Evolutionary conservation across 306 rosid genomes (phyloP).

Genomic region (Corylus americana): DNA sequence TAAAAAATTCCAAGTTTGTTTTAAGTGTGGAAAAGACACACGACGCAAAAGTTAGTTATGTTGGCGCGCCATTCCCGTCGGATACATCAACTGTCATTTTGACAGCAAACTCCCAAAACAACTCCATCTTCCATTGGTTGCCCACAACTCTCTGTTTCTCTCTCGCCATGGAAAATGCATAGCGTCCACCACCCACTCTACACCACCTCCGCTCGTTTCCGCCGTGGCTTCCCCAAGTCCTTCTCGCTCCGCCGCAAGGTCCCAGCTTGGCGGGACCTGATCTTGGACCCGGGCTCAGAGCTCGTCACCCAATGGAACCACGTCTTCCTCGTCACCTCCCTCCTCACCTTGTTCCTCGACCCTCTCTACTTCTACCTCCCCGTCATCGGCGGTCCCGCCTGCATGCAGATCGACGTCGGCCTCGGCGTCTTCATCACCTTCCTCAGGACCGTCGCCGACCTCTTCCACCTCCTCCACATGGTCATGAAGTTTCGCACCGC

Average conservation of each 20-base stretch:
- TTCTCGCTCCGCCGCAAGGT: slow-evolving; percentile 50
- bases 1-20: too few relatives aligned
- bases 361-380: slow-evolving; percentile 84
- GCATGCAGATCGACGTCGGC: slow-evolving; percentile 49
- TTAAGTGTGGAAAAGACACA: too few relatives aligned
- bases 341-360: slow-evolving; percentile 73
- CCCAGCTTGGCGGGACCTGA: slow-evolving; percentile 71
- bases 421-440: slow-evolving; percentile 65
- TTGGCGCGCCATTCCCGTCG: slow-evolving; percentile 26
- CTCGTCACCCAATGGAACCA: slow-evolving; percentile 62
- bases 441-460: slow-evolving; percentile 62
- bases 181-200: slow-evolving; percentile 21
- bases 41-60: neutral
- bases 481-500: slow-evolving; percentile 75
- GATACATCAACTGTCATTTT: neutral
- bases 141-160: slow-evolving; percentile 10
- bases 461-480: slow-evolving; percentile 66
- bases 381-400: slow-evolving; percentile 50
- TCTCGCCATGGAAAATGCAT: slow-evolving; percentile 28
- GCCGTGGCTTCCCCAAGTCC: slow-evolving; percentile 34
- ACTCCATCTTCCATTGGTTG: neutral
- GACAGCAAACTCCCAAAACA: neutral
- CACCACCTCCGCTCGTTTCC: slow-evolving; percentile 38
- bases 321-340: slow-evolving; percentile 51
- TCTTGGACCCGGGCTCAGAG: slow-evolving; percentile 60